Evolutionary conservation across 768 basidiomycete genomes (phyloP).

Genomic region (Cubamyces sp.): DNA sequence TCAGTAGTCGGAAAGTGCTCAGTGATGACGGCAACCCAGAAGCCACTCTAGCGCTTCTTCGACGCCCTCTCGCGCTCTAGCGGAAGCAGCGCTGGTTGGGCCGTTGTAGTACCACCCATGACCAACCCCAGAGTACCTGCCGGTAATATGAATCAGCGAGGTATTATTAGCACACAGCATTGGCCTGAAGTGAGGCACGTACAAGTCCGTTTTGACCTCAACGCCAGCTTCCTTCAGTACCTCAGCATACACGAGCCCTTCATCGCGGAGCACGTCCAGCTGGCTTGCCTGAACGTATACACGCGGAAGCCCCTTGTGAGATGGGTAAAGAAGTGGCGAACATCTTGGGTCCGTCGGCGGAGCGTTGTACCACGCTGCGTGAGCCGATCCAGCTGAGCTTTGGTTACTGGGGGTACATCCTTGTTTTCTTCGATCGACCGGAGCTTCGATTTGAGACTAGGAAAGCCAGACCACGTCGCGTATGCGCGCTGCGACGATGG

Average conservation of each 20-base stretch:
- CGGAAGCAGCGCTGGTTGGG: slow-evolving; percentile 16
- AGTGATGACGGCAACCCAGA: not conserved
- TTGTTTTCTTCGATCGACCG: slow-evolving; percentile 31
- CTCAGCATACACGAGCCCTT: slow-evolving; percentile 34
- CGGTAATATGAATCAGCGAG: not conserved
- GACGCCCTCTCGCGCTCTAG: slow-evolving; percentile 26
- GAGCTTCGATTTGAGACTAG: slow-evolving; percentile 29
- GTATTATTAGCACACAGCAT: not conserved
- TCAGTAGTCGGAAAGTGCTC: too few relatives aligned
- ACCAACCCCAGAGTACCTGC: slow-evolving; percentile 33
- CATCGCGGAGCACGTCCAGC: slow-evolving; percentile 34
- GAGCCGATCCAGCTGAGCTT: not conserved
- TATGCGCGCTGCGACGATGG: not conserved
- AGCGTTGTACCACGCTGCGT: not conserved
- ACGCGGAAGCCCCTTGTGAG: slow-evolving; percentile 29
- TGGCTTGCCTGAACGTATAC: slow-evolving; percentile 33
- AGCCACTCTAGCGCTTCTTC: slow-evolving; percentile 29
- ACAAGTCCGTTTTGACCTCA: slow-evolving; percentile 30
- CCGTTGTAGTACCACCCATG: slow-evolving; percentile 27
- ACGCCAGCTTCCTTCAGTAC: slow-evolving; percentile 31
- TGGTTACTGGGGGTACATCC: slow-evolving; percentile 21
- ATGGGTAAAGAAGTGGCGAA: not conserved
- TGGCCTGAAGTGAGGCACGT: not conserved
- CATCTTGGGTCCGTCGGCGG: slow-evolving; percentile 6
- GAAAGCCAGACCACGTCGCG: too few relatives aligned